phyloP scores from a whole-genome alignment of 129 eudicot genomes.

The Tagetes patula region DNA sequence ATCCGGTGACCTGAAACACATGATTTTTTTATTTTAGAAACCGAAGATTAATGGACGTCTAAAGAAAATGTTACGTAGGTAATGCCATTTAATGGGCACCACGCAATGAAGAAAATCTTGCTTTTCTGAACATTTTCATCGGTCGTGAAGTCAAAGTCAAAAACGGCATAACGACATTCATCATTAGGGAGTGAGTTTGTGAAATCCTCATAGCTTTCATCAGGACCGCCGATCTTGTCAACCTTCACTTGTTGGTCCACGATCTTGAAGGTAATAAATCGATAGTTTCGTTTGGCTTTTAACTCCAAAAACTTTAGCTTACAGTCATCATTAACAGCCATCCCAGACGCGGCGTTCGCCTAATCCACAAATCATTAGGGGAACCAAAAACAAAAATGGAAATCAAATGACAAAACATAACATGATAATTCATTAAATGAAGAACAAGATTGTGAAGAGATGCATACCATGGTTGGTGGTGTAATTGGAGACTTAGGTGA shows the following conservation, averaged over 20 bases:
- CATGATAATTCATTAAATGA: not conserved
- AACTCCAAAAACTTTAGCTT: conserved; percentile 72
- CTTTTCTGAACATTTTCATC: conserved; percentile 85
- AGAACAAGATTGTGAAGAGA: conserved; percentile 18
- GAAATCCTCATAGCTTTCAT: conserved; percentile 72
- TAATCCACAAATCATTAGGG: conserved; percentile 36
- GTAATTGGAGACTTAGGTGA: conserved; percentile 20
- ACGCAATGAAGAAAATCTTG: conserved; percentile 88
- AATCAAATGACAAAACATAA: not conserved
- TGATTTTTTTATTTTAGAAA: not conserved
- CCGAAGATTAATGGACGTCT: not conserved
- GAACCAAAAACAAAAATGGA: not conserved
- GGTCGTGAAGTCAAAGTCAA: conserved; percentile 75
- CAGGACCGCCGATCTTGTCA: conserved; percentile 75
- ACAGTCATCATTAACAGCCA: conserved; percentile 79
- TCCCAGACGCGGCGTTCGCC: conserved; percentile 86
- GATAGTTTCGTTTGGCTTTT: conserved; percentile 65
- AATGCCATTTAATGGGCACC: conserved; percentile 38
- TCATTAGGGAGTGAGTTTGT: conserved; percentile 63
- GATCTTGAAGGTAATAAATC: conserved; percentile 61
- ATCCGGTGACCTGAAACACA: conserved; percentile 67
- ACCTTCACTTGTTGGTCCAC: conserved; percentile 70
- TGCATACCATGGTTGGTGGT: conserved; percentile 51
- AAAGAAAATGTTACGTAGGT: not conserved
- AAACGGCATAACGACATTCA: conserved; percentile 93